Evolutionary conservation across 768 basidiomycete genomes (phyloP).

Genomic region (Phanerochaete carnosa): DNA sequence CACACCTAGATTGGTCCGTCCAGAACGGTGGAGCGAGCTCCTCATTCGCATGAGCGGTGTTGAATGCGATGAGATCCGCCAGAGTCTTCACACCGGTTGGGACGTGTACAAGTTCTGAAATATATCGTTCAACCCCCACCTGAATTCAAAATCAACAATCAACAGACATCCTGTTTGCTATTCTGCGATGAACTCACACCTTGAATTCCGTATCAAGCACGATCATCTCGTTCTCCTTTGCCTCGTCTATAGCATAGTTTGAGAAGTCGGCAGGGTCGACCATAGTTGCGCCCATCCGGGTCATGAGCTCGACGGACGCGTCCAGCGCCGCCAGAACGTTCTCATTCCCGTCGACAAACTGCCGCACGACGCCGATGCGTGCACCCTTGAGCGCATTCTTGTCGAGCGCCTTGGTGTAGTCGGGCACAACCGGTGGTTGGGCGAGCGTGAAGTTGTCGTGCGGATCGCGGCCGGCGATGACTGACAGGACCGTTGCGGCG

Average conservation of each 20-base stretch:
- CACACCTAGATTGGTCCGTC: conserved; percentile 33
- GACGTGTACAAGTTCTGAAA: conserved; percentile 42
- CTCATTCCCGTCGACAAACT: conserved; percentile 23
- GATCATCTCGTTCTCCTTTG: conserved; percentile 49
- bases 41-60: conserved; percentile 46
- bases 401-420: conserved; percentile 52
- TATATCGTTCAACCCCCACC: conserved; percentile 52
- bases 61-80: conserved; percentile 56
- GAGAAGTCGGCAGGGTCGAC: conserved; percentile 64
- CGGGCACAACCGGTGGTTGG: conserved; percentile 47
- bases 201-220: conserved; percentile 60
- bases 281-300: conserved; percentile 41
- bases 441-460: conserved; percentile 37
- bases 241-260: conserved; percentile 43
- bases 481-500: conserved; percentile 28
- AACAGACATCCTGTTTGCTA: too few relatives aligned
- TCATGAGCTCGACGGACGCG: conserved; percentile 33
- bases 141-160: too few relatives aligned
- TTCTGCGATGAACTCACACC: too few relatives aligned
- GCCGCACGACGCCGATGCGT: conserved; percentile 44
- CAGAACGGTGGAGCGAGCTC: conserved; percentile 39
- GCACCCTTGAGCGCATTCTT: conserved; percentile 42
- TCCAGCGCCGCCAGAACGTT: conserved; percentile 35
- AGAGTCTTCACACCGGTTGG: conserved; percentile 55
- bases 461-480: conserved; percentile 42